Base-by-base conservation (phyloP, 331 rosid genomes). In the Spiraea crenata region DNA sequence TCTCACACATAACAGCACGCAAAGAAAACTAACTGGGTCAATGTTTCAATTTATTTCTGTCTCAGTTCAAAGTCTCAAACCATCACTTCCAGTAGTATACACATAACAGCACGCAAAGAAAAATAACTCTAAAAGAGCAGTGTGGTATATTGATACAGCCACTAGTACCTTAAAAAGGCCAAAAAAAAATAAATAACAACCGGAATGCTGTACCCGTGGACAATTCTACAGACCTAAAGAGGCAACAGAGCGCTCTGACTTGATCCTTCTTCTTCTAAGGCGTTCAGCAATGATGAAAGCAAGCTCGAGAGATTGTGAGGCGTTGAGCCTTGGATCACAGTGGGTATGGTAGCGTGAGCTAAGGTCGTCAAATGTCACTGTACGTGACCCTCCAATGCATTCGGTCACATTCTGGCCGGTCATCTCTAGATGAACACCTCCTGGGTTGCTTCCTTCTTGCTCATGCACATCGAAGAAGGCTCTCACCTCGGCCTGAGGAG, bases 401-500 rank as follows among this genome's bases (percentile, higher is more conserved):
- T 95, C 99, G 0, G 99, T 95, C 87, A 95, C 99, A 41, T 95
- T 95, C 79, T 95, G 99, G 59, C 99, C 99, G 0, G 99, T 95
- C 99, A 95, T 95, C 86, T 93, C 99, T 6, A 93, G 84, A 73
- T 93, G 99, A 65, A 91, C 90, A 63, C 97, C 99, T 25, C 99
- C 97, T 5, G 99, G 90, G 73, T 89, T 76, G 84, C 99, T 95
- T 80, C 99, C 99, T 87, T 91, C 99, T 87, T 95, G 99, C 65
- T 95, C 99, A 38, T 95, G 99, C 64, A 95, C 97, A 44, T 95
- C 99, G 6, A 95, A 95, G 89, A 95, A 95, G 10, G 99, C 99
- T 77, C 91, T 91, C 82, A 95, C 97, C 86, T 95, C 99, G 1
- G 95, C 92, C 99, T 92, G 92, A 56, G 80, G 72, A 49, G 77